Percentiles rank a stretch among this genome's conserved stretches.
phyloP scores from a whole-genome alignment of 768 basidiomycete species.

The Rhizopogon roseolus region DNA sequence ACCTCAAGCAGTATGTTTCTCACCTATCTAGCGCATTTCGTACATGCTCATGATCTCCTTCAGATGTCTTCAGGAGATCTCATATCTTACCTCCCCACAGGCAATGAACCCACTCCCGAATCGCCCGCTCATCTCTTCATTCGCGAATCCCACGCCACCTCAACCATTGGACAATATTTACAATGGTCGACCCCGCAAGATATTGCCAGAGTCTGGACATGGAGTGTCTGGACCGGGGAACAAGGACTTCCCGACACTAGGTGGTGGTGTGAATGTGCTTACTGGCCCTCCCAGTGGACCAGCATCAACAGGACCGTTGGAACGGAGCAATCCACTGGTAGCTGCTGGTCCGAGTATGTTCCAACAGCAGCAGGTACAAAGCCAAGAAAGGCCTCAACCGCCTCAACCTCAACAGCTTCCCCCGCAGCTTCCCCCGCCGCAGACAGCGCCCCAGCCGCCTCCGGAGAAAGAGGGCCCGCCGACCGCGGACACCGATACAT shows the following conservation, averaged over 20 bases:
- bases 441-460: slow-evolving; percentile 2
- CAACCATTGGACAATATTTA: slow-evolving; percentile 69
- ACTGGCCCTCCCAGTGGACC: slow-evolving; percentile 49
- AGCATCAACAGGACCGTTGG: slow-evolving; percentile 43
- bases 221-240: slow-evolving; percentile 19
- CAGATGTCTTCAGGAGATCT: slow-evolving; percentile 96
- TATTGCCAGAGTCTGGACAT: slow-evolving; percentile 54
- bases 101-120: slow-evolving; percentile 96
- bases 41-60: background rate
- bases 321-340: slow-evolving; percentile 42
- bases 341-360: slow-evolving; percentile 32
- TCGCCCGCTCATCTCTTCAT: slow-evolving; percentile 54
- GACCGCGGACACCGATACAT: slow-evolving; percentile 12
- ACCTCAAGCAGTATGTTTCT: slow-evolving; percentile 85
- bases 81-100: slow-evolving; percentile 93
- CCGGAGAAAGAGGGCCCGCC: slow-evolving; percentile 7
- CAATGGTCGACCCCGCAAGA: slow-evolving; percentile 78
- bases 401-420: slow-evolving; percentile 42
- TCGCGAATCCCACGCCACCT: slow-evolving; percentile 10
- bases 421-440: slow-evolving; percentile 12
- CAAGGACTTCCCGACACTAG: slow-evolving; percentile 65
- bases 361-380: slow-evolving; percentile 29
- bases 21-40: slow-evolving; percentile 7
- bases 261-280: slow-evolving; percentile 44
- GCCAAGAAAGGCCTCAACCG: slow-evolving; percentile 19